These are phyloP conservation scores for Pseudogymnoascus sp. DNA, from an alignment of 2,329 filamentous ascomycete genomes.

Conservation along the genomic window DNA sequence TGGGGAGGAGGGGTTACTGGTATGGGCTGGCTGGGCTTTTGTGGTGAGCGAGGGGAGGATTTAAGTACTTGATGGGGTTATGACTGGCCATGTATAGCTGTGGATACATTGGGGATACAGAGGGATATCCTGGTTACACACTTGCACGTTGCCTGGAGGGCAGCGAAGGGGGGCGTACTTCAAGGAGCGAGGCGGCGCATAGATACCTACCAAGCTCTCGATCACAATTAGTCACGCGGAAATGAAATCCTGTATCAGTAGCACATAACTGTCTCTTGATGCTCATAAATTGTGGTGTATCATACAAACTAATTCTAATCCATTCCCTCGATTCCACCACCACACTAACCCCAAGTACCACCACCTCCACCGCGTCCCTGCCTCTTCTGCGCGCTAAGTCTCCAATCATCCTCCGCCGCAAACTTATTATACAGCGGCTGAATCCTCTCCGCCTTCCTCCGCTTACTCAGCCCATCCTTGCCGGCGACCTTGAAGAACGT, in stretches of 20 bases:
- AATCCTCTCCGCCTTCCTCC: slow-evolving; percentile 90
- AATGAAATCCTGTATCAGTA: slow-evolving; percentile 9
- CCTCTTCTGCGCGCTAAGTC: slow-evolving; percentile 78
- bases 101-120: neutral
- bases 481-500: slow-evolving; percentile 98
- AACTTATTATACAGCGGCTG: slow-evolving; percentile 93
- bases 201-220: slow-evolving; percentile 1
- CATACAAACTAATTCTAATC: neutral
- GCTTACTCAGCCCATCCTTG: slow-evolving; percentile 77
- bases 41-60: neutral
- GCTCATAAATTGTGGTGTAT: slow-evolving; percentile 1
- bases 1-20: neutral
- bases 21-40: neutral
- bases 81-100: slow-evolving; percentile 6
- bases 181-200: neutral
- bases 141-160: neutral
- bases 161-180: neutral
- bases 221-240: slow-evolving; percentile 9
- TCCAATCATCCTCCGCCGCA: slow-evolving; percentile 89
- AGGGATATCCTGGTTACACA: neutral
- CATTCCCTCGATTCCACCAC: neutral
- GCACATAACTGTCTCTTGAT: neutral
- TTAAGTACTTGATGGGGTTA: neutral
- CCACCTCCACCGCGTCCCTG: slow-evolving; percentile 79
- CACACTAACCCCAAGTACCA: slow-evolving; percentile 75